Evolutionary conservation across 1,284 basidiomycete genomes (phyloP).

Genomic region (Moesziomyces aphidis): DNA sequence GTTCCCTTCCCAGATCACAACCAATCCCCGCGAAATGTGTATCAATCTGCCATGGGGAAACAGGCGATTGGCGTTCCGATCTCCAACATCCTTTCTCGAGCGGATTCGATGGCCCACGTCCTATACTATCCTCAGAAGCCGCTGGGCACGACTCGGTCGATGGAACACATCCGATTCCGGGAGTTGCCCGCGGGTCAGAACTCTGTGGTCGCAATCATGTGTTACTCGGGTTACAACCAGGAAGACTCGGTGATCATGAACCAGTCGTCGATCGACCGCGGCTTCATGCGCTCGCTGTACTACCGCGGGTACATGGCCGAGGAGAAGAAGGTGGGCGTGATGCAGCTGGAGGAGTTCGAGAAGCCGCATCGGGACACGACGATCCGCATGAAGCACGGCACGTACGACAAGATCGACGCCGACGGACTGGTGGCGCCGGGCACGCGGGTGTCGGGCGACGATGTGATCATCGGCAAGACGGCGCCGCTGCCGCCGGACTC

Average conservation of each 20-base stretch:
- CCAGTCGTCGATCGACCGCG: slow-evolving; percentile 96
- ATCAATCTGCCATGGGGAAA: slow-evolving; percentile 91
- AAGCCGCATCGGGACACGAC: slow-evolving; percentile 94
- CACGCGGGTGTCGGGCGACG: slow-evolving; percentile 93
- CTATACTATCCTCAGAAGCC: slow-evolving; percentile 98
- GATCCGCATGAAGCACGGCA: slow-evolving; percentile 95
- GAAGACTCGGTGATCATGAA: slow-evolving; percentile 99
- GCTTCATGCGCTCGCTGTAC: slow-evolving; percentile 97
- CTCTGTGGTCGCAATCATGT: slow-evolving; percentile 96
- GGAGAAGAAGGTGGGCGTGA: slow-evolving; percentile 95
- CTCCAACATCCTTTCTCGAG: slow-evolving; percentile 93
- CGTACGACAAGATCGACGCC: slow-evolving; percentile 97
- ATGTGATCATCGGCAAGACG: slow-evolving; percentile 99
- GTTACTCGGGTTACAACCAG: slow-evolving; percentile 99
- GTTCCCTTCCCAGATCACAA: slow-evolving; percentile 99
- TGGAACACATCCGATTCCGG: slow-evolving; percentile 98
- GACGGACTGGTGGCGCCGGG: slow-evolving; percentile 96
- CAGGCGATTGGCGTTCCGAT: slow-evolving; percentile 99
- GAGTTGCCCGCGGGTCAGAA: slow-evolving; percentile 98
- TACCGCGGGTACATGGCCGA: slow-evolving; percentile 97
- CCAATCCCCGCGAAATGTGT: slow-evolving; percentile 99
- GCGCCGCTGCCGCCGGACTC: slow-evolving; percentile 95
- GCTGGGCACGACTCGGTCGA: slow-evolving; percentile 95
- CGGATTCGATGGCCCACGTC: slow-evolving; percentile 78
- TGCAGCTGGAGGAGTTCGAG: slow-evolving; percentile 88